phyloP scores from a whole-genome alignment of 352 stramenopile genomes.

The Phytopythium aichiense region DNA sequence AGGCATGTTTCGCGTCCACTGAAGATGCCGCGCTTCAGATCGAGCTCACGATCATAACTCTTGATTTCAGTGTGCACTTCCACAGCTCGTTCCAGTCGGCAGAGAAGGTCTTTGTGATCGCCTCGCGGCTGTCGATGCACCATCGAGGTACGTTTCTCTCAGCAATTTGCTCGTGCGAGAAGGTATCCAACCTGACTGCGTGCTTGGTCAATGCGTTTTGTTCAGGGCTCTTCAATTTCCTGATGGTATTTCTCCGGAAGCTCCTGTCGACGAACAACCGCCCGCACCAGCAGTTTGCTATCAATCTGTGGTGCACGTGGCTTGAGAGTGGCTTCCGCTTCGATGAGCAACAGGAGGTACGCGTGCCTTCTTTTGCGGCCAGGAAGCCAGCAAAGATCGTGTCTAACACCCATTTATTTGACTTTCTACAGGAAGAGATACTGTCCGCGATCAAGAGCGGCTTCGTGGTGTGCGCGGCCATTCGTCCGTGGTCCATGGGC shows the following conservation, averaged over 20 bases:
- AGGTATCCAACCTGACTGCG: not conserved
- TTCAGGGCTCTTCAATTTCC: constrained; percentile 70
- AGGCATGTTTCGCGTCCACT: constrained; percentile 1
- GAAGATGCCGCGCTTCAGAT: not conserved
- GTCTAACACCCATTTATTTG: not conserved
- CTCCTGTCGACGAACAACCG: constrained; percentile 47
- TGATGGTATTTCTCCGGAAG: constrained; percentile 83
- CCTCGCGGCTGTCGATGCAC: constrained; percentile 30
- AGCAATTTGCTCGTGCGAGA: not conserved
- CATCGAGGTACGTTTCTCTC: constrained; percentile 32
- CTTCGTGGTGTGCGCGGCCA: constrained; percentile 28
- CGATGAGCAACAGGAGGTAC: constrained; percentile 63
- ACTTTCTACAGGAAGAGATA: constrained; percentile 43
- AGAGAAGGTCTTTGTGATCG: constrained; percentile 41
- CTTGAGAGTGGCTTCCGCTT: constrained; percentile 37
- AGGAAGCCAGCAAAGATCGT: not conserved
- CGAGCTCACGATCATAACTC: not conserved
- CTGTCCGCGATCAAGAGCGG: constrained; percentile 49
- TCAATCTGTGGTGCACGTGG: constrained; percentile 73
- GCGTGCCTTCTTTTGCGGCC: not conserved
- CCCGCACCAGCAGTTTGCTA: constrained; percentile 47
- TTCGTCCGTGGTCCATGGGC: constrained; percentile 39
- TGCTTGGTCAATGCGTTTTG: constrained; percentile 3
- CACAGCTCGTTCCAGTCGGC: constrained; percentile 35
- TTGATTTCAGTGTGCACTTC: constrained; percentile 33